A percentile compares a stretch with the other conserved stretches of the same genome.
Evolutionary conservation across 768 basidiomycete genomes (phyloP).

Genomic region (Phaeotremella fagi): DNA sequence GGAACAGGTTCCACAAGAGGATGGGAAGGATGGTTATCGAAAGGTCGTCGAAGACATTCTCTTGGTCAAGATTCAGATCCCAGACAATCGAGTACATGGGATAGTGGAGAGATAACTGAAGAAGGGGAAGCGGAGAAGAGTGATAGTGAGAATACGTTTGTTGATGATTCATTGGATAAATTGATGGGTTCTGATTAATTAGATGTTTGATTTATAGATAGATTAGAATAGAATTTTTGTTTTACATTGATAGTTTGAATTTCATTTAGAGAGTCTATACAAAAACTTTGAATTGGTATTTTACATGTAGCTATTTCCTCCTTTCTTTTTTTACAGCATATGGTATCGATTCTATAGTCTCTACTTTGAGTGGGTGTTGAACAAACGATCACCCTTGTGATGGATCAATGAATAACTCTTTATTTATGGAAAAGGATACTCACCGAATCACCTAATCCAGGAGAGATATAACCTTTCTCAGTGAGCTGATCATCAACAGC

Average conservation of each 20-base stretch:
- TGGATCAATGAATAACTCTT: too few species aligned
- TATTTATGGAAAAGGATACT: too few species aligned
- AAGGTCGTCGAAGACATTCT: neutral
- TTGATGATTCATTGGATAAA: neutral
- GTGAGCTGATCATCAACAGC: slow-evolving; percentile 73
- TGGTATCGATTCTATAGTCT: neutral
- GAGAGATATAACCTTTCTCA: slow-evolving; percentile 70
- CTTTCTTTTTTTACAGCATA: too few species aligned
- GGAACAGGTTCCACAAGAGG: slow-evolving; percentile 33
- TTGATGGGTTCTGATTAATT: too few species aligned
- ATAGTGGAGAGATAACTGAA: neutral
- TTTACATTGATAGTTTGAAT: neutral
- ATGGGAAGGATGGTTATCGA: slow-evolving; percentile 18
- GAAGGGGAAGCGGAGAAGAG: neutral
- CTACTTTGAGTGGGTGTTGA: neutral
- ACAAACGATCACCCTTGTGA: neutral
- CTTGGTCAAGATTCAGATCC: neutral
- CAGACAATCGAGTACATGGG: neutral
- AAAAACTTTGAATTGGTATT: neutral
- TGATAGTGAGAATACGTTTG: neutral
- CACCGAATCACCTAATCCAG: slow-evolving; percentile 86
- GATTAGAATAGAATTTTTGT: neutral
- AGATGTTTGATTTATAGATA: neutral
- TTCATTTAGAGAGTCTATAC: neutral
- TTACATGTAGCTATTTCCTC: neutral